A percentile compares a stretch with the other conserved stretches of the same genome.
phyloP scores from a whole-genome alignment of 2,329 filamentous ascomycete species.

The Ophiognomonia clavigignenti-juglandacearum region DNA sequence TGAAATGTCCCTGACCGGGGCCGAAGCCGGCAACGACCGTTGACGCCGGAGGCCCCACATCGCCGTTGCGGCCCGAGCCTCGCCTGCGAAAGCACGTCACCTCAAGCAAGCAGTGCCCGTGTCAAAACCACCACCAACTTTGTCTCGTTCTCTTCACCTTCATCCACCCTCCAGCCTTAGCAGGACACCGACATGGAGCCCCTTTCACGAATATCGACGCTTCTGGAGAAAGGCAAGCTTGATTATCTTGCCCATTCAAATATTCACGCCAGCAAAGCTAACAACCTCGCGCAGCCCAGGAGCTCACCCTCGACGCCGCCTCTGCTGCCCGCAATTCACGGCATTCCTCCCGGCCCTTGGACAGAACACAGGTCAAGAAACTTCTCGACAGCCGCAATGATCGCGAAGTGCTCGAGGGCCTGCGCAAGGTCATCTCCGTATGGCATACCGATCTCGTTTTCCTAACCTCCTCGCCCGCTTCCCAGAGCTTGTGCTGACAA shows the following conservation, averaged over 20 bases:
- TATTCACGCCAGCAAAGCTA: constrained; percentile 7
- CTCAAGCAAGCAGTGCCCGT: background rate
- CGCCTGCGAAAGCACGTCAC: background rate
- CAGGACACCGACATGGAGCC: constrained; percentile 78
- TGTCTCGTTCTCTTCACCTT: background rate
- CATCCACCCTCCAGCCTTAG: background rate
- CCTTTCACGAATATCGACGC: constrained; percentile 84
- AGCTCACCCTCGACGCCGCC: constrained; percentile 95
- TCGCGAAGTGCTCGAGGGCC: constrained; percentile 84
- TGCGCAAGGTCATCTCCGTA: constrained; percentile 86
- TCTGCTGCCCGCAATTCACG: constrained; percentile 72
- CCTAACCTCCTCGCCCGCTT: background rate
- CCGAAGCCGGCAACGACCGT: background rate
- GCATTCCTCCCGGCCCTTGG: constrained; percentile 59
- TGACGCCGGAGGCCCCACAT: background rate
- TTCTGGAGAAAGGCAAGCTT: constrained; percentile 84
- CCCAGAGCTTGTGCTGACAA: background rate
- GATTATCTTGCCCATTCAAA: background rate
- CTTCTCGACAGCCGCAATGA: constrained; percentile 91
- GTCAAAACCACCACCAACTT: background rate
- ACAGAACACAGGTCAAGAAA: constrained; percentile 85
- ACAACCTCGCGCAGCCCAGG: constrained; percentile 61
- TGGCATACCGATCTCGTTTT: constrained; percentile 21
- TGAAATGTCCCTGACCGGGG: too few relatives aligned
- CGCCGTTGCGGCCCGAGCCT: background rate